Evolutionary conservation across 1,284 basidiomycete genomes (phyloP), one percentile per base, ranked within the genome.

Genomic region (Heterobasidion occidentale): DNA sequence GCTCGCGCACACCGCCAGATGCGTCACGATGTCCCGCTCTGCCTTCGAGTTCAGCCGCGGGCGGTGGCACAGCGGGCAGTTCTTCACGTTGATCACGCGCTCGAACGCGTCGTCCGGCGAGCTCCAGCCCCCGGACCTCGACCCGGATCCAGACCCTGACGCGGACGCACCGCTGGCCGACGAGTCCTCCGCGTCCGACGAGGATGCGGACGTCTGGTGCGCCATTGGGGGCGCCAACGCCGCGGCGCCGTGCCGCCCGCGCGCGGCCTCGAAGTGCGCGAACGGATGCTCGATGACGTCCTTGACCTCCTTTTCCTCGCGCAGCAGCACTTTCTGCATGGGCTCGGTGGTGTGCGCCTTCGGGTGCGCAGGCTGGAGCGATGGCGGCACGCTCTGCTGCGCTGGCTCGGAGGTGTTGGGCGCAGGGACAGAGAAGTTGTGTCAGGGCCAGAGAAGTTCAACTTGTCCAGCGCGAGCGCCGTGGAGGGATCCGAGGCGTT

Each of bases 21-120:
- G 92, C 19, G 94, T 95, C 55, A 97, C 78, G 63, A 98, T 97
- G 68, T 97, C 95, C 62, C 93, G 79, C 71, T 98, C 96, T 1
- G 85, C 91, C 68, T 93, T 94, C 53, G 84, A 82, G 66, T 82
- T 88, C 59, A 98, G 68, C 42, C 94, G 77, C 1, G 92, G 89
- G 36, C 93, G 85, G 70, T 94, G 94, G 67, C 96, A 99, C 46
- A 99, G 71, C 0, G 97, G 96, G 66, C 96, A 99, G 54, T 84
- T 89, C 74, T 90, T 92, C 64, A 98, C 86, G 65, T 96, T 97
- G 75, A 98, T 96, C 11, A 99, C 86, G 12, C 94, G 83, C 69
- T 98, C 94, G 49, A 89, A 74, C n/a, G 77, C 70, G 27, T 80
- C 78, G 1, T 77, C 50, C 11, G 48, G 8, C 35, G 46, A 36